phyloP scores from a whole-genome alignment of 2,329 filamentous ascomycete genomes.

The Aspergillus versicolor region DNA sequence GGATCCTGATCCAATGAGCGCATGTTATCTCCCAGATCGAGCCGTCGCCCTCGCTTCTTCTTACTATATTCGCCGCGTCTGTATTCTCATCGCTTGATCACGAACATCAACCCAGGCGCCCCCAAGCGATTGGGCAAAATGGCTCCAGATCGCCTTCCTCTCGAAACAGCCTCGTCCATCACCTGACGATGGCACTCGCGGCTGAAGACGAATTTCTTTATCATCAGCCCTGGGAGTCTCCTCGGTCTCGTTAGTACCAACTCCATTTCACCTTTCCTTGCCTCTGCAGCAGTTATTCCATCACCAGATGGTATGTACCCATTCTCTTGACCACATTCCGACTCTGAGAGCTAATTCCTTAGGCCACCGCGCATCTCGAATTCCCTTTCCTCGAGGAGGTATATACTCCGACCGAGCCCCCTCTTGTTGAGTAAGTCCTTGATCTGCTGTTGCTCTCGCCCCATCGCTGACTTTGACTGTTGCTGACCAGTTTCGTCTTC shows the following conservation, averaged over 20 bases:
- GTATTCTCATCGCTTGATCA: neutral
- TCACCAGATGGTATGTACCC: conserved; percentile 13
- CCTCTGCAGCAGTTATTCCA: neutral
- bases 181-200: conserved; percentile 6
- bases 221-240: neutral
- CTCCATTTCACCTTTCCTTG: neutral
- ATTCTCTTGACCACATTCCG: neutral
- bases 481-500: conserved; percentile 26
- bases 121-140: conserved; percentile 12
- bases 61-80: conserved; percentile 3
- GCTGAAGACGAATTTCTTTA: conserved; percentile 5
- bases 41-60: conserved; percentile 2
- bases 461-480: neutral
- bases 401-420: conserved; percentile 22
- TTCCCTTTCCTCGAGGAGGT: conserved; percentile 33
- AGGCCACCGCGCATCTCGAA: conserved; percentile 23
- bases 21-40: neutral
- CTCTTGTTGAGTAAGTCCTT: conserved; percentile 29
- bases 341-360: neutral
- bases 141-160: neutral
- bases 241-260: neutral
- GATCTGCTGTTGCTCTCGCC: neutral
- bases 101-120: neutral
- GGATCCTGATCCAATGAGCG: neutral
- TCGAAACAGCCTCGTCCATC: conserved; percentile 3